Conservation (phyloP, 2,329 filamentous ascomycete genomes). For the Nemania sp. region DNA sequence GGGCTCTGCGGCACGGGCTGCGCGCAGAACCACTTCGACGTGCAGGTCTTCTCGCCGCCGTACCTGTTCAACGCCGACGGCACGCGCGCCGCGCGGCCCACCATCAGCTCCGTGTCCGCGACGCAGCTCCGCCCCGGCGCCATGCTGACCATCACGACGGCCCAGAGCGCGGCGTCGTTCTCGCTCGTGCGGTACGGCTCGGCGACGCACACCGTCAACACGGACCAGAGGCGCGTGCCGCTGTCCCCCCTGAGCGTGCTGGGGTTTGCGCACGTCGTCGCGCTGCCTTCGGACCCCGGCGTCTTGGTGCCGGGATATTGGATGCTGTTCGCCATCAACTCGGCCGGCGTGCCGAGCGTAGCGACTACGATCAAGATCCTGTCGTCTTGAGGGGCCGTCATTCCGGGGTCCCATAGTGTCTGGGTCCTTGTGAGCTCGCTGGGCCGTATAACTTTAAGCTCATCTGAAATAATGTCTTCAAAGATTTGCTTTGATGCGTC, state of each 20-base stretch:
- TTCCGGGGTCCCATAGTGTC: too few relatives aligned
- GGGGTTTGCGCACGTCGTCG: constrained; percentile 43
- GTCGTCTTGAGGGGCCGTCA: constrained; percentile 14
- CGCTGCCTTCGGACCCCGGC: constrained; percentile 49
- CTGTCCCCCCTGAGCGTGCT: constrained; percentile 33
- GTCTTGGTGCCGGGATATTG: constrained; percentile 53
- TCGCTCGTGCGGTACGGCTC: constrained; percentile 51
- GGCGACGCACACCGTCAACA: constrained; percentile 56
- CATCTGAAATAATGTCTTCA: too few relatives aligned
- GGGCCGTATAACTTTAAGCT: too few relatives aligned
- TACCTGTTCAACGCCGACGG: constrained; percentile 54
- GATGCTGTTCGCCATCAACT: constrained; percentile 52
- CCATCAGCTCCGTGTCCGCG: constrained; percentile 43
- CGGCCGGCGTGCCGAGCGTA: constrained; percentile 49
- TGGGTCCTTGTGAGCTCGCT: too few relatives aligned
- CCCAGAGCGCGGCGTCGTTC: constrained; percentile 40
- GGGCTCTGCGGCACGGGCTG: constrained; percentile 52
- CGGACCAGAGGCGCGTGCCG: constrained; percentile 55
- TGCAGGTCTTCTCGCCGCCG: constrained; percentile 55
- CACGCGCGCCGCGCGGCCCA: constrained; percentile 43
- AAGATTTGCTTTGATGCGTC: too few relatives aligned
- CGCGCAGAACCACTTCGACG: constrained; percentile 53
- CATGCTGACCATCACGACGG: constrained; percentile 41
- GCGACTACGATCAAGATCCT: constrained; percentile 44
- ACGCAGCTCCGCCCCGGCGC: constrained; percentile 41